phyloP scores from a whole-genome alignment of 73 alveolate species.

The Uronychia setigera region DNA sequence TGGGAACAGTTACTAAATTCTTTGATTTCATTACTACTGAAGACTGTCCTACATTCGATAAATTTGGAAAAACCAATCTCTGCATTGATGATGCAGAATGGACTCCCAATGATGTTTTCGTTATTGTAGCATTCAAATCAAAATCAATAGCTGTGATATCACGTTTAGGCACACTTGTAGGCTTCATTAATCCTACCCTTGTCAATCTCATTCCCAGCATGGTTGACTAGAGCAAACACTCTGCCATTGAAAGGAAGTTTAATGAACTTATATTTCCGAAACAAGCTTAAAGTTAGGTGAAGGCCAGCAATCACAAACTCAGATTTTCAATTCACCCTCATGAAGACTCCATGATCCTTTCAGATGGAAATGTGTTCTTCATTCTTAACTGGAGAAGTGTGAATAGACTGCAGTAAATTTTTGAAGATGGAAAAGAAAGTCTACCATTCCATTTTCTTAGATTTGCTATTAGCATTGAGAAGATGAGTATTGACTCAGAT shows the following conservation, averaged over 20 bases:
- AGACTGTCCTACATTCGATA: slow-evolving; percentile 68
- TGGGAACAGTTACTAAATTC: slow-evolving; percentile 25
- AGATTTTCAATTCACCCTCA: slow-evolving; percentile 17
- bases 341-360: slow-evolving; percentile 28
- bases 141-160: slow-evolving; percentile 48
- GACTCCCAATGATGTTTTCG: slow-evolving; percentile 54
- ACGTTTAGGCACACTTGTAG: slow-evolving; percentile 45
- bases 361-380: slow-evolving; percentile 24
- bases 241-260: slow-evolving; percentile 24
- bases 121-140: slow-evolving; percentile 40
- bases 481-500: slow-evolving; percentile 38
- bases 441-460: slow-evolving; percentile 34
- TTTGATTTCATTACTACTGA: slow-evolving; percentile 56
- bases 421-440: slow-evolving; percentile 3
- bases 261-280: slow-evolving; percentile 52
- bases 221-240: slow-evolving; percentile 24
- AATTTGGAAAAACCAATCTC: slow-evolving; percentile 56
- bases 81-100: slow-evolving; percentile 53
- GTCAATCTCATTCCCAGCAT: slow-evolving; percentile 3
- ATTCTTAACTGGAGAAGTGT: slow-evolving; percentile 8
- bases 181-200: slow-evolving; percentile 51
- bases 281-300: neutral
- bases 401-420: neutral
- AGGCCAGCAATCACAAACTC: neutral
- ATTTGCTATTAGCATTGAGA: slow-evolving; percentile 27